Percentiles rank a stretch among this genome's conserved stretches.
These are phyloP conservation scores for Komagataella ulmi DNA, from an alignment of 805 yeast genomes.

Conservation along the genomic window DNA sequence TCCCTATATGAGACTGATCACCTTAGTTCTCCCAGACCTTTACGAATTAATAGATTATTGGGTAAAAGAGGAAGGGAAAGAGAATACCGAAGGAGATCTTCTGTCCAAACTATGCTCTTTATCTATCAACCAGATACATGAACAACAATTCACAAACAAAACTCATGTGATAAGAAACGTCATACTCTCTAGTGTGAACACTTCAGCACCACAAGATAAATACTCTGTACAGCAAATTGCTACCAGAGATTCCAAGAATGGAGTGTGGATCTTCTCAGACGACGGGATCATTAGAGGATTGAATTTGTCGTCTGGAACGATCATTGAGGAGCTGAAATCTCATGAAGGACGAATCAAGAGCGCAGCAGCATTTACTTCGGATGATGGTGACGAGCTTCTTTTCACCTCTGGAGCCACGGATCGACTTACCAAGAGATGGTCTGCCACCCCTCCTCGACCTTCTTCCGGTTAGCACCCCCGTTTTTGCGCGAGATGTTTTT, in stretches of 20 bases:
- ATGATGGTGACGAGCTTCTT: slow-evolving; percentile 20
- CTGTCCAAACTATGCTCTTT: slow-evolving; percentile 2
- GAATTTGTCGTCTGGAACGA: slow-evolving; percentile 28
- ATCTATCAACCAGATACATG: slow-evolving; percentile 1
- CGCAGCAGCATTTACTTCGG: slow-evolving; percentile 14
- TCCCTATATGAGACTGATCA: slow-evolving; percentile 61
- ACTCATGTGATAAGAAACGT: slow-evolving; percentile 18
- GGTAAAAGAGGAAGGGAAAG: background rate
- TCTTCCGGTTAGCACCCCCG: background rate
- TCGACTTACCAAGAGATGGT: slow-evolving; percentile 20
- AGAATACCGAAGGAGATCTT: slow-evolving; percentile 2
- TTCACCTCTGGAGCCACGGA: slow-evolving; percentile 40
- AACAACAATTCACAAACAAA: slow-evolving; percentile 11
- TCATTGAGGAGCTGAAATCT: slow-evolving; percentile 18
- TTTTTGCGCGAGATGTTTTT: background rate
- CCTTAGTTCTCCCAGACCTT: slow-evolving; percentile 29
- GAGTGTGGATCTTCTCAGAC: slow-evolving; percentile 59
- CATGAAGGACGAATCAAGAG: slow-evolving; percentile 37
- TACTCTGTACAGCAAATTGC: slow-evolving; percentile 35
- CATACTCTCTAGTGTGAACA: slow-evolving; percentile 28
- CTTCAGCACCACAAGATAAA: slow-evolving; percentile 57
- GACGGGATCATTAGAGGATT: slow-evolving; percentile 55
- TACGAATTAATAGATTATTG: slow-evolving; percentile 1
- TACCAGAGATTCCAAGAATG: slow-evolving; percentile 17
- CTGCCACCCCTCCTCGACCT: background rate